Evolutionary conservation across 2,329 filamentous ascomycete genomes (phyloP), one percentile per base, ranked within the genome.

Genomic region (Exserohilum turcica): DNA sequence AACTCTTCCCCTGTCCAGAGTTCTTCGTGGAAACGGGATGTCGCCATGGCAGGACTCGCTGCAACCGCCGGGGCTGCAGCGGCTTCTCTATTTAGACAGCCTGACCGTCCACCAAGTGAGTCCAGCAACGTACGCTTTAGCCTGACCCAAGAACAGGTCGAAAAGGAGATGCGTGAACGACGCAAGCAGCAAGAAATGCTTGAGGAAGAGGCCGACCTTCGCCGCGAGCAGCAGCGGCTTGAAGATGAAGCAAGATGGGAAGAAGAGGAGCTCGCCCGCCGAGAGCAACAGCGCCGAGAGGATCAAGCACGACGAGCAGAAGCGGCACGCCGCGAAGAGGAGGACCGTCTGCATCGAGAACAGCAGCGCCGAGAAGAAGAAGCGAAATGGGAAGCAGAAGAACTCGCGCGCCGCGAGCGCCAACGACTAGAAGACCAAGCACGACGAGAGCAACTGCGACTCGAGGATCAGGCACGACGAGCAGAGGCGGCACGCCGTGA

Each of bases 121-220:
- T 66, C 74, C 13, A 76, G 76, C 7, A 80, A 77, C 54, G 84
- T 86, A 6, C 79, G 81, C 48, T 86, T 86, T 58, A 78, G 82
- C 32, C 65, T 86, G 43, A 85, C 83, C 0, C 75, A 84, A 40
- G 82, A 84, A 64, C 82, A 85, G 68, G 75, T 73, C 31, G 76
- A 79, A 27, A 80, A 79, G 47, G 81, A 82, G 48, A 64, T 71
- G 27, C 72, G 72, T 27, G 72, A 76, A 43, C 67, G 63, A 15
- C 66, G 65, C 5, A 72, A 67, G 51, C 66, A 75, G 40, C 61
- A 75, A 57, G 67, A 64, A 4, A 61, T 63, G 32, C 51, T 56
- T 9, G 66, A 71, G 16, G 63, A 70, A 13, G 64, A 67, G 33
- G 64, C 66, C 4, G 54, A 55, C 10, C 60, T 58, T 18, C 61